Percentiles rank a stretch among this genome's conserved stretches.
Evolutionary conservation across 768 basidiomycete genomes (phyloP).

Genomic region (Inosperma sp.): DNA sequence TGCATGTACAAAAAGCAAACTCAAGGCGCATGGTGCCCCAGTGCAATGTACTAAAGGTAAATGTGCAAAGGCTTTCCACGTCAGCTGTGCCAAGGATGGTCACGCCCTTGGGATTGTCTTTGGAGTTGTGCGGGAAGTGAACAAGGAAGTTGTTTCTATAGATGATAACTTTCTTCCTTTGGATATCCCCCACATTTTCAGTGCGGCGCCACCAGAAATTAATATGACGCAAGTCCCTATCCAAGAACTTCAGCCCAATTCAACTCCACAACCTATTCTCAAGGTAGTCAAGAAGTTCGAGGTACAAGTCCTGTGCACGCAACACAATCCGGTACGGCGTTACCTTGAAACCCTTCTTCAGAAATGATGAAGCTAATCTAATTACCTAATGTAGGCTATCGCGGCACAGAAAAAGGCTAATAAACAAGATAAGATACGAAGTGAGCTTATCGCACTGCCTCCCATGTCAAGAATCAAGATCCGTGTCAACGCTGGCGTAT

Average conservation of each 20-base stretch:
- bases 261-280: constrained; percentile 35
- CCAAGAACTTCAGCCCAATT: constrained; percentile 2
- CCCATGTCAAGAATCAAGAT: constrained; percentile 77
- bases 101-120: constrained; percentile 52
- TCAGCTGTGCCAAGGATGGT: constrained; percentile 76
- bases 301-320: constrained; percentile 73
- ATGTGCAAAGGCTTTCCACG: constrained; percentile 90
- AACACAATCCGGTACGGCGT: constrained; percentile 83
- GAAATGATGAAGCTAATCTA: background rate
- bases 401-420: constrained; percentile 70
- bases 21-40: constrained; percentile 71
- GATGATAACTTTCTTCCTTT: constrained; percentile 28
- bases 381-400: constrained; percentile 46
- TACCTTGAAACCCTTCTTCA: background rate
- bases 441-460: constrained; percentile 65
- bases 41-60: constrained; percentile 95
- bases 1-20: constrained; percentile 64
- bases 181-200: background rate
- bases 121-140: constrained; percentile 58
- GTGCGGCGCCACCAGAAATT: constrained; percentile 11
- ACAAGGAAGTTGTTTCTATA: constrained; percentile 74
- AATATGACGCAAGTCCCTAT: constrained; percentile 33
- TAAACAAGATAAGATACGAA: constrained; percentile 69
- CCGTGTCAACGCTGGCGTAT: constrained; percentile 77
- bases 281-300: constrained; percentile 71